Evolutionary conservation across 352 stramenopile species (phyloP).

Genomic region (Globisporangium barbulae): DNA sequence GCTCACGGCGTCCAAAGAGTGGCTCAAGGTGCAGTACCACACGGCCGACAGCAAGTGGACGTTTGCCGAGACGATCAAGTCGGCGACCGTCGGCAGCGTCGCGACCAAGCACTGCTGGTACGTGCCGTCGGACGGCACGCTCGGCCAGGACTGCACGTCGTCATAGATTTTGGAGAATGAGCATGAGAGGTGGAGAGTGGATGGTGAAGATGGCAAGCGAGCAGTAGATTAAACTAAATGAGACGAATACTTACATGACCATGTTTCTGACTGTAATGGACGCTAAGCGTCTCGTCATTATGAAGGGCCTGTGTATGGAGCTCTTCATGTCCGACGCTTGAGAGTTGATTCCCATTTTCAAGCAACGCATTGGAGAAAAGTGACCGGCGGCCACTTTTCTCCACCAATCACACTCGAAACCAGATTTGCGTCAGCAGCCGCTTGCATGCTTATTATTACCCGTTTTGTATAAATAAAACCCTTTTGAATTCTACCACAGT

Average conservation of each 20-base stretch:
- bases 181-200: not conserved
- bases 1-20: constrained; percentile 50
- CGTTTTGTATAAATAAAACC: not conserved
- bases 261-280: not conserved
- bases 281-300: not conserved
- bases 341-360: not conserved
- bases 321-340: not conserved
- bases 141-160: constrained; percentile 21
- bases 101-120: constrained; percentile 70
- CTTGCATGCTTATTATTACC: not conserved
- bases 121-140: constrained; percentile 38
- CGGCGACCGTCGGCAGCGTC: constrained; percentile 39
- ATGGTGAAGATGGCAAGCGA: not conserved
- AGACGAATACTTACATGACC: constrained; percentile 6
- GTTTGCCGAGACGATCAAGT: constrained; percentile 41
- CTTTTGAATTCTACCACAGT: no score
- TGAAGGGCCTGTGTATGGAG: not conserved
- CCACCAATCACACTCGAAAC: not conserved
- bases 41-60: constrained; percentile 55
- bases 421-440: constrained; percentile 1
- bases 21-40: constrained; percentile 66
- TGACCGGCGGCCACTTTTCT: not conserved
- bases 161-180: constrained; percentile 4
- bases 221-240: constrained; percentile 11
- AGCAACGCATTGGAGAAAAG: not conserved